Evolutionary conservation across 2,329 filamentous ascomycete species (phyloP), one percentile per base, ranked within the genome.

Genomic region (Epicoccum sorghinum): DNA sequence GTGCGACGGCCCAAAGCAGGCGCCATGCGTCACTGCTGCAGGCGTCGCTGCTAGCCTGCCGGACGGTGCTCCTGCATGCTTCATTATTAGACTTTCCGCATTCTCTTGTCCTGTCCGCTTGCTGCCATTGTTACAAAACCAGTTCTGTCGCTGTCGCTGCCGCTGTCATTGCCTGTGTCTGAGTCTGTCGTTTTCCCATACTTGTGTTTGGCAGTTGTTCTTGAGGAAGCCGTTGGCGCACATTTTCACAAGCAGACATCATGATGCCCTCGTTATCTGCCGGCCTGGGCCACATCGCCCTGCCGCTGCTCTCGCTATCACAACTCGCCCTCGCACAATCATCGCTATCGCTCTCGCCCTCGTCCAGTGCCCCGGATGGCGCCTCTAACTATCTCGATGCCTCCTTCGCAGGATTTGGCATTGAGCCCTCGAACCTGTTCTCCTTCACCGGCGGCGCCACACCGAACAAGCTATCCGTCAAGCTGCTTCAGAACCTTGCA

Each of bases 381-480:
- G 67, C 73, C 32, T 77, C 72, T 6, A 62, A 68, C 32, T 65
- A 69, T 30, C 57, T 82, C 52, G 69, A 75, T 61, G 74, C 76
- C 7, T 78, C 77, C 1, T 82, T 78, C 60, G 79, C 78, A 8
- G 79, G 79, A 52, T 80, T 82, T 54, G 80, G 80, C 39, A 82
- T 82, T 57, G 80, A 83, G 69, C 77, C 80, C 24, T 81, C 79
- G 18, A 82, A 82, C 56, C 71, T 83, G 7, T 82, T 79, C 67
- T 79, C 79, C 45, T 83, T 80, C 65, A 80, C 78, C 10, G 80
- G 80, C 50, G 65, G 65, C 30, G 71, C 70, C 18, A 52, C 68
- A 5, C 59, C 77, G 14, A 83, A 83, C 61, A 39, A 67, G 8
- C 64, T 82, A 27, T 78, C 79, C 13, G 62, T 79, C n/a, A 79